Evolutionary conservation across 495 filamentous ascomycete genomes (phyloP), one percentile per base, ranked within the genome.

Genomic region (Ascodesmis nigricans): DNA sequence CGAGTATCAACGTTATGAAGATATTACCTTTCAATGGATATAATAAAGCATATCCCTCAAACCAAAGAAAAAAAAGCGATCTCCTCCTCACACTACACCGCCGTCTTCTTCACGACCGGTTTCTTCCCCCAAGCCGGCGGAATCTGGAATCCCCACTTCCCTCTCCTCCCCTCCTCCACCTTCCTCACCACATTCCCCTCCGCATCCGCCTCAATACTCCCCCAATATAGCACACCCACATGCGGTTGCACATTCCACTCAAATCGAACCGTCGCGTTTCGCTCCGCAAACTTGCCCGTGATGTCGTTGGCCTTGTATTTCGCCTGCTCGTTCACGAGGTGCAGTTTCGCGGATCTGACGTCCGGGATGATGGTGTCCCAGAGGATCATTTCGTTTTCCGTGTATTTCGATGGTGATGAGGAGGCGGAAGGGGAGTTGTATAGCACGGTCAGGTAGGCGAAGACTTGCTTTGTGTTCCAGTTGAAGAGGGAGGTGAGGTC

Each of bases 401-500:
- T 34, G 41, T 50, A 6, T 4, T n/a, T n/a, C n/a, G n/a, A n/a
- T n/a, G n/a, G n/a, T n/a, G n/a, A n/a, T n/a, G n/a, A n/a, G n/a
- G 64, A 32, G 82, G 75, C n/a, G n/a, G n/a, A n/a, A n/a, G n/a
- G n/a, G n/a, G n/a, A n/a, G n/a, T n/a, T n/a, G n/a, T 84, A 97
- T 16, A 70, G 69, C 21, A 83, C 82, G 31, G 77, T 78, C 30
- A 97, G 69, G 65, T 87, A 97, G 55, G 90, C 69, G 58, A 95
- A 99, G 46, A 95, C 57, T 57, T 93, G 81, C 57, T 99, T 99
- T n/a, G 87, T 99, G 62, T 99, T 99, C 90, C 90, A 99, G 57
- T 76, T 91, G 71, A 92, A 93, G 48, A 99, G 73, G 18, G 75
- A 73, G 36, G 71, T 69, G 33, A 97, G 67, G 58, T 97, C 84